Conservation (phyloP, 169 alveolate genomes). For the Ichthyophthirius multifiliis region DNA sequence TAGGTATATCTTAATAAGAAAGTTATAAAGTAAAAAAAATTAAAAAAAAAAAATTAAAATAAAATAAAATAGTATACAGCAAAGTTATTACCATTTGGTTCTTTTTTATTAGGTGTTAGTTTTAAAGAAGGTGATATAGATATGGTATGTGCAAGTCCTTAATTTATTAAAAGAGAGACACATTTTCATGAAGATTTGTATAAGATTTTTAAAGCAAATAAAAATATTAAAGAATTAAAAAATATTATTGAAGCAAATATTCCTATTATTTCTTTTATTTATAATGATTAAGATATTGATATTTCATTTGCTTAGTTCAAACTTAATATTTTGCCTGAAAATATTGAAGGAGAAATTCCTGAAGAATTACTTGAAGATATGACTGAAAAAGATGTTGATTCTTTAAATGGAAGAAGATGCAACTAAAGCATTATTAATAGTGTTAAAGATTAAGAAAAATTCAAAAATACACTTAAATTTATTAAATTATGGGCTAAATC, state of each 20-base stretch:
- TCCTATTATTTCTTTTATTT: neutral
- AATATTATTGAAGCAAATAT: neutral
- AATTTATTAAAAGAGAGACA: conserved; percentile 60
- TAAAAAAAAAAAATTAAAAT: neutral
- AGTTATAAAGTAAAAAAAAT: neutral
- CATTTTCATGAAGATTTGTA: conserved; percentile 56
- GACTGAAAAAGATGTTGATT: conserved; percentile 52
- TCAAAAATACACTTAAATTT: conserved; percentile 45
- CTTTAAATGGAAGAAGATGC: conserved; percentile 58
- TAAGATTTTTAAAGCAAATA: conserved; percentile 42
- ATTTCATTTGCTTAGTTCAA: neutral
- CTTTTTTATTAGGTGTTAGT: conserved; percentile 76
- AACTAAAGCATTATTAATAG: conserved; percentile 47
- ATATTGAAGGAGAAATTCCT: neutral
- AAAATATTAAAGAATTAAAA: conserved; percentile 55
- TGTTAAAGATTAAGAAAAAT: conserved; percentile 41
- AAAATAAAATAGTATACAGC: conserved; percentile 11
- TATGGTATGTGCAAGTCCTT: conserved; percentile 78
- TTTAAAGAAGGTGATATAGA: conserved; percentile 80
- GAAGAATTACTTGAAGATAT: neutral
- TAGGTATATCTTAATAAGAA: neutral
- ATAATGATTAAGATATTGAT: neutral
- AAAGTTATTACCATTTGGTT: conserved; percentile 61
- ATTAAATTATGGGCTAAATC: conserved; percentile 64
- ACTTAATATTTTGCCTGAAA: neutral